Evolutionary conservation across 768 basidiomycete genomes (phyloP), one percentile per base, ranked within the genome.

Genomic region (Megacollybia marginata): DNA sequence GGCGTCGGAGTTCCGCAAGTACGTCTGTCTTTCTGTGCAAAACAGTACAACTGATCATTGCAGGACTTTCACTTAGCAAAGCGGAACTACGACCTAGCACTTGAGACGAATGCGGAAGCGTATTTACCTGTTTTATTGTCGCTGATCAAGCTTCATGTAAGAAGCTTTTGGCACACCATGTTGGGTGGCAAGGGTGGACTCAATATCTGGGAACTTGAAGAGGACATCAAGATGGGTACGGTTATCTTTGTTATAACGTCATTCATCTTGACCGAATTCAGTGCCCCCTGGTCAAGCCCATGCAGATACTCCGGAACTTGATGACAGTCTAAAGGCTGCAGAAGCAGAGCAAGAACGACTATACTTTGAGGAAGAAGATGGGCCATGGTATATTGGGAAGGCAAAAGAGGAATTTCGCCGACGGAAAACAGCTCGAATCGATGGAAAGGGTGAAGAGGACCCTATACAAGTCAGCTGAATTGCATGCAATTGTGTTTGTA

Each of bases 11-110:
- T 98, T 0, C 82, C 88, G 20, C 86, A 88, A 75, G 91, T 89
- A 53, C 54, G 70, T 54, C 44, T 31, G 6, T 42, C 31, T 10
- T 31, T 28, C 11, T 36, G 28, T 58, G 44, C 33, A 43, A 52
- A 20, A 33, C 36, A 13, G 12, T 46, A 28, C 23, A 28, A 6
- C 23, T 28, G 44, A 18, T 33, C 1, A 13, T 33, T 38, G 33
- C 55, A 93, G 85, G 96, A 99, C 65, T 98, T 91, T 72, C 88
- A 96, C 64, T 79, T 98, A 16, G 96, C 96, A 0, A 99, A 98
- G 65, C 76, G 96, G 18, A 88, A 94, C 62, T 98, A 97, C 63
- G 96, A 98, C 63, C 66, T 85, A 48, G 91, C 93, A 5, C 65
- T 89, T 40, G 91, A 94, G 54, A 90, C 88, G 4, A 94, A 94